These are phyloP conservation scores for Leccinum aurantiacum DNA, from an alignment of 768 basidiomycete genomes.

Conservation along the genomic window DNA sequence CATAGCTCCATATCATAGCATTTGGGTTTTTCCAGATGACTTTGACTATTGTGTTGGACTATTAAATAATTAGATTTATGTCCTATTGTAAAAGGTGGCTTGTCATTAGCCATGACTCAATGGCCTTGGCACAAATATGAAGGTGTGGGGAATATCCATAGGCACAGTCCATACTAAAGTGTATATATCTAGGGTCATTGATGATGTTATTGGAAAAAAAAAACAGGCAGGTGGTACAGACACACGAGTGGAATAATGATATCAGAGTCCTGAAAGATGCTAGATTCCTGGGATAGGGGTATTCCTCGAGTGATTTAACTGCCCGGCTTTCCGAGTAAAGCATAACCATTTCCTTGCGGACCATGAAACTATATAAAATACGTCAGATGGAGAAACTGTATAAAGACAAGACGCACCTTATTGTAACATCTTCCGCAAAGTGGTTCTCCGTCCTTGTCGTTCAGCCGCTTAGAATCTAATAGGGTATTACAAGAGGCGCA, in stretches of 20 bases:
- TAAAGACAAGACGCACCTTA: conserved; percentile 43
- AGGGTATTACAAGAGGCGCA: conserved; percentile 68
- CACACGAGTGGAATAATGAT: conserved; percentile 21
- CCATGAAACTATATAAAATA: conserved; percentile 56
- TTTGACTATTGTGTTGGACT: too few relatives aligned
- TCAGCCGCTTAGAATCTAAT: conserved; percentile 70
- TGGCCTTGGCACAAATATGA: not conserved
- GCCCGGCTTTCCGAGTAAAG: conserved; percentile 57
- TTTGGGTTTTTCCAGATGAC: too few relatives aligned
- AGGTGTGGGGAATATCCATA: not conserved
- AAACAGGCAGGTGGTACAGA: conserved; percentile 23
- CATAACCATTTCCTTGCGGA: conserved; percentile 73
- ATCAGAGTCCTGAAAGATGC: conserved; percentile 7
- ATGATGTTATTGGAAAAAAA: conserved; percentile 7
- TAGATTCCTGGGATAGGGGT: conserved; percentile 1
- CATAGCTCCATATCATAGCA: too few relatives aligned
- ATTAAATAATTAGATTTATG: too few relatives aligned
- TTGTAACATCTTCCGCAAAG: conserved; percentile 72
- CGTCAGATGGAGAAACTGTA: conserved; percentile 24
- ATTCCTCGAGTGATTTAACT: conserved; percentile 28
- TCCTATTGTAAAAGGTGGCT: too few relatives aligned
- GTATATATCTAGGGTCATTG: conserved; percentile 13
- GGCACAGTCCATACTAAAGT: conserved; percentile 7
- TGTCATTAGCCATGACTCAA: not conserved
- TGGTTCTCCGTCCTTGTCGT: conserved; percentile 75